These are phyloP conservation scores for Astragalus glycyphyllos DNA, from an alignment of 306 rosid genomes.

Conservation along the genomic window DNA sequence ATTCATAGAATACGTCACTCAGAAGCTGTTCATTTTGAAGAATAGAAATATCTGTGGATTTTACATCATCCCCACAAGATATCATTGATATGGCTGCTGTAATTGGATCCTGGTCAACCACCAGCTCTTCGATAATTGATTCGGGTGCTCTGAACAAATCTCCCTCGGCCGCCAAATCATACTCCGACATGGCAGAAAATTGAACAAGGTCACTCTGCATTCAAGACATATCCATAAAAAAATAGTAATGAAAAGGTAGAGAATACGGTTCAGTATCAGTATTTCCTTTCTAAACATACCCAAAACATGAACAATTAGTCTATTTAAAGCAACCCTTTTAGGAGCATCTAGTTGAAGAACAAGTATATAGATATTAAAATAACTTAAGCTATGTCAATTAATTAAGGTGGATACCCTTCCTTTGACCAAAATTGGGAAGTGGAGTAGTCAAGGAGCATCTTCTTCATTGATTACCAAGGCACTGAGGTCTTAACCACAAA, in stretches of 20 bases:
- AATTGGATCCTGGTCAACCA: slow-evolving; percentile 66
- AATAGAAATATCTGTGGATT: slow-evolving; percentile 74
- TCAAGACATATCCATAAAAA: slow-evolving; percentile 7
- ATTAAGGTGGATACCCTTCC: neutral
- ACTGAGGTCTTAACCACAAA: slow-evolving; percentile 25
- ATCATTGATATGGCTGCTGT: slow-evolving; percentile 79
- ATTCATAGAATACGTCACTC: slow-evolving; percentile 79
- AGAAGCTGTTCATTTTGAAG: slow-evolving; percentile 87
- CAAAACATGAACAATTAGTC: no score
- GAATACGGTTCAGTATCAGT: no score
- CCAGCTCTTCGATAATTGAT: slow-evolving; percentile 73
- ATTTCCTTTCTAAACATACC: no score
- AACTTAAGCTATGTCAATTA: neutral
- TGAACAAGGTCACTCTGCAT: slow-evolving; percentile 68
- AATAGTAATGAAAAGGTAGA: neutral
- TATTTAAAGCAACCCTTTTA: no score
- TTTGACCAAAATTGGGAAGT: slow-evolving; percentile 38
- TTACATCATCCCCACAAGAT: slow-evolving; percentile 74
- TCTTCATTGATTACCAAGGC: slow-evolving; percentile 28
- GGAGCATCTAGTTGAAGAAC: neutral
- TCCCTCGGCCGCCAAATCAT: slow-evolving; percentile 90
- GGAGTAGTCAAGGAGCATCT: slow-evolving; percentile 41
- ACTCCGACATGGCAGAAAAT: slow-evolving; percentile 70
- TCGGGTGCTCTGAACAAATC: slow-evolving; percentile 97
- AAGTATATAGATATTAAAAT: neutral